Evolutionary conservation across 1,284 basidiomycete genomes (phyloP), one percentile per base, ranked within the genome.

Genomic region (Pisolithus thermaeus): DNA sequence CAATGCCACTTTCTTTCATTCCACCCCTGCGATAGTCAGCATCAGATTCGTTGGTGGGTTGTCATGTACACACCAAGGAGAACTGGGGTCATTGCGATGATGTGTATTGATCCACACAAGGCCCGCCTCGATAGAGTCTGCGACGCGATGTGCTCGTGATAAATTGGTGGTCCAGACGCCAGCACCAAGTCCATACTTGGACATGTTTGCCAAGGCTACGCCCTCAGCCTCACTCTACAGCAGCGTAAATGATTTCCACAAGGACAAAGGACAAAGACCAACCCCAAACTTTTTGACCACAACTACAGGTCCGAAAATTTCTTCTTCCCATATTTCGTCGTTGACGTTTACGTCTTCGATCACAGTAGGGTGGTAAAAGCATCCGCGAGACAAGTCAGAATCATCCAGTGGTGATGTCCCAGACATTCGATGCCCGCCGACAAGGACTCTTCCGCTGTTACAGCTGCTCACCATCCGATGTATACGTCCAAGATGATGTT

Each of bases 101-200:
- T 92, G 88, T 0, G 85, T 87, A 63, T 92, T 92, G 40, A 92
- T 79, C 90, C 90, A 92, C 41, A 87, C 84, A 28, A 92, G 62
- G 3, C 90, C 90, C 20, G 84, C 74, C 59, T 90, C 75, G 27
- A 92, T 81, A 40, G 73, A 72, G 47, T 75, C 75, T 4, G 87
- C 76, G 2, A 88, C 76, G 4, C 84, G 80, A 64, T 90, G 87
- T 9, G 85, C 87, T 54, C 80, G 73, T 0, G 87, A 83, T 28
- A 91, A 64, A 65, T 90, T 74, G 36, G 72, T 70, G 2, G 89
- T 90, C 89, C 90, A 92, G 38, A 92, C 75, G 7, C 84, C 85
- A 4, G 87, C 87, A 23, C 90, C 90, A 16, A 92, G 71, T 0
- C 88, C 88, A 62, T 91, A 92, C 64, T 81, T 85, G 61, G 76